A percentile compares a stretch with the other conserved stretches of the same genome.
Evolutionary conservation across 345 rosid genomes (phyloP).

Genomic region (Eucalyptus urophylla): DNA sequence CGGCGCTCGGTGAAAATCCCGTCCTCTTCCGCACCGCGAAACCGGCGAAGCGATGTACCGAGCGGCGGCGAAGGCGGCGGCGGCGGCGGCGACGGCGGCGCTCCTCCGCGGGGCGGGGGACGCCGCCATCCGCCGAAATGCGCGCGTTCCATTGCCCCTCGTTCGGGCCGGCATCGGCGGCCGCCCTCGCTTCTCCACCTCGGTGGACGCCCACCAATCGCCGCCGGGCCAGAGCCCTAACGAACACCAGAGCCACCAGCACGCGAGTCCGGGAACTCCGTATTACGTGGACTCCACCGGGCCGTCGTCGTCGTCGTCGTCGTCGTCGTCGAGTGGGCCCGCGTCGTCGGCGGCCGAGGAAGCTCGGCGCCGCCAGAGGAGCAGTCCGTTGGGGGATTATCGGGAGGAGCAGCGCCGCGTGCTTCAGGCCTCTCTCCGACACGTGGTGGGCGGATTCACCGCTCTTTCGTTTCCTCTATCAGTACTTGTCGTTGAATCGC

Average conservation of each 20-base stretch:
- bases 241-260: not conserved
- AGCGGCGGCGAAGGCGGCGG: constrained; percentile 21
- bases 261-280: not conserved
- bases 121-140: not conserved
- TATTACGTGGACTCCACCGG: constrained; percentile 17
- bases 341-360: constrained; percentile 20
- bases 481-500: not conserved
- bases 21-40: not conserved
- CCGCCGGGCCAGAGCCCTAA: constrained; percentile 9
- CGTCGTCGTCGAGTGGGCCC: constrained; percentile 7
- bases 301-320: not conserved
- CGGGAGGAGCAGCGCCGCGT: constrained; percentile 74
- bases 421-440: constrained; percentile 66
- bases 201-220: constrained; percentile 7
- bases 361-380: constrained; percentile 16
- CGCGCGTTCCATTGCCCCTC: not conserved
- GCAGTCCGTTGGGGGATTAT: constrained; percentile 38
- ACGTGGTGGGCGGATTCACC: constrained; percentile 40
- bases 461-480: not conserved
- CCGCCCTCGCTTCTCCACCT: constrained; percentile 22
- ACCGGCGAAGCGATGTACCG: constrained; percentile 30
- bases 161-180: constrained; percentile 1
- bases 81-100: constrained; percentile 3
- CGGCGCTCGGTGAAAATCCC: not conserved
- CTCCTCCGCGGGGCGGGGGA: constrained; percentile 13